Base-by-base conservation (phyloP, 1,139 yeast species). In the Ogataea hybrid region DNA sequence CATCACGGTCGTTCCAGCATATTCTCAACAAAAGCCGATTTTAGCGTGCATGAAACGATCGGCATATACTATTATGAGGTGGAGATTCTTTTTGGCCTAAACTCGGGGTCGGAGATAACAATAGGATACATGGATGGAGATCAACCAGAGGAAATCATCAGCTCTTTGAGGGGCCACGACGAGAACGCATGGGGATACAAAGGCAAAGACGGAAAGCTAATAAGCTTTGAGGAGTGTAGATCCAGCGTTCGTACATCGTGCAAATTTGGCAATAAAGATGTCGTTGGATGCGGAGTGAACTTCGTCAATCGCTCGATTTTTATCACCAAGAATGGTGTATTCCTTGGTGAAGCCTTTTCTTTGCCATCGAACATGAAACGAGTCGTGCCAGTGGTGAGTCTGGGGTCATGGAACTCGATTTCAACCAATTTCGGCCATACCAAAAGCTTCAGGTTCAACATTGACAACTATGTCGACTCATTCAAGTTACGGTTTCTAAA, bases 211-310 rank as follows among this genome's bases (percentile, higher is more conserved):
- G 86, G 85, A 0, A 63, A 67, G 14, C 65, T 72, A n/a, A 41
- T 48, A 3, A 33, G 40, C 17, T 61, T 67, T 36, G 69, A 73
- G 20, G 66, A 71, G 25, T 71, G 69, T 29, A 65, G 66, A 32
- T 57, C 62, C n/a, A 53, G 58, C 34, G 63, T 67, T 47, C 61
- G 61, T 14, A 72, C 64, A 43, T 74, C 75, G 1, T 71, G 75
- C 23, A 66, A 67, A 32, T 80, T 71, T 58, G 76, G 80, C 0
- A 59, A 64, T 20, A 73, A 72, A 17, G 97, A 89, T 61, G 70
- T 76, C 2, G 71, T 90, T 49, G 97, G 97, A 0, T 84, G 94
- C 61, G 96, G 97, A 2, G 71, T 88, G 21, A 84, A 89, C 64
- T 84, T 78, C 54, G 69, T 75, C 21, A 77, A 77, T 32, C 74